Conservation (phyloP, 139 green algal species). For the Tetraselmis chui region DNA sequence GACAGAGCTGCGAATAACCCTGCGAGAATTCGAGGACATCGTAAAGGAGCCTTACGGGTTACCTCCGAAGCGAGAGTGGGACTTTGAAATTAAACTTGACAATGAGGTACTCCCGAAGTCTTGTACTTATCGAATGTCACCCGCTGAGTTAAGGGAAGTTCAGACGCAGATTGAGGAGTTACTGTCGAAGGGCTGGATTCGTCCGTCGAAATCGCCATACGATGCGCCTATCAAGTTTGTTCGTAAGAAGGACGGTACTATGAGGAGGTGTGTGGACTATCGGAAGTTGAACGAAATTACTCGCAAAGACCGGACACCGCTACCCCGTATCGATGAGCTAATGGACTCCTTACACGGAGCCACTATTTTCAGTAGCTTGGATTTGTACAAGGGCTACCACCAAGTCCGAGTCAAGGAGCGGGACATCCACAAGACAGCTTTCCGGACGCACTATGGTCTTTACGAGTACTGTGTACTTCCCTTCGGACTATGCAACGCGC, state of each 20-base stretch:
- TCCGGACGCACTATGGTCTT: slow-evolving; percentile 23
- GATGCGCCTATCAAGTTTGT: slow-evolving; percentile 15
- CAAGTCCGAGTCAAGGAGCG: slow-evolving; percentile 22
- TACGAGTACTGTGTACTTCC: slow-evolving; percentile 41
- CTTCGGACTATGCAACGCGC: slow-evolving; percentile 47
- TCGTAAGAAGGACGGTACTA: slow-evolving; percentile 40
- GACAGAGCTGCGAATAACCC: neutral
- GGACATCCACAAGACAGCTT: slow-evolving; percentile 33
- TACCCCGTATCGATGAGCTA: slow-evolving; percentile 35
- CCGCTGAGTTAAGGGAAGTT: slow-evolving; percentile 38
- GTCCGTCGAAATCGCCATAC: slow-evolving; percentile 37
- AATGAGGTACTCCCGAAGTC: slow-evolving; percentile 8
- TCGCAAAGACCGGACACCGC: slow-evolving; percentile 25
- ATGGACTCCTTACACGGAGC: slow-evolving; percentile 32
- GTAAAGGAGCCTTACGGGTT: neutral
- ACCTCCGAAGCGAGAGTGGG: neutral
- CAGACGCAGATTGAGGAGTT: slow-evolving; percentile 37
- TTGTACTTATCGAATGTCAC: slow-evolving; percentile 30
- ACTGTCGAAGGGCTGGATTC: slow-evolving; percentile 39
- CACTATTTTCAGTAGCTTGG: slow-evolving; percentile 30
- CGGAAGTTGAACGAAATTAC: slow-evolving; percentile 39
- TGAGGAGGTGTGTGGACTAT: slow-evolving; percentile 51
- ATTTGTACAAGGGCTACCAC: slow-evolving; percentile 33
- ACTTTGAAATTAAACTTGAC: neutral
- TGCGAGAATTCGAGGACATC: neutral